Conservation (phyloP, 345 rosid genomes). For the Litchi chinensis region DNA sequence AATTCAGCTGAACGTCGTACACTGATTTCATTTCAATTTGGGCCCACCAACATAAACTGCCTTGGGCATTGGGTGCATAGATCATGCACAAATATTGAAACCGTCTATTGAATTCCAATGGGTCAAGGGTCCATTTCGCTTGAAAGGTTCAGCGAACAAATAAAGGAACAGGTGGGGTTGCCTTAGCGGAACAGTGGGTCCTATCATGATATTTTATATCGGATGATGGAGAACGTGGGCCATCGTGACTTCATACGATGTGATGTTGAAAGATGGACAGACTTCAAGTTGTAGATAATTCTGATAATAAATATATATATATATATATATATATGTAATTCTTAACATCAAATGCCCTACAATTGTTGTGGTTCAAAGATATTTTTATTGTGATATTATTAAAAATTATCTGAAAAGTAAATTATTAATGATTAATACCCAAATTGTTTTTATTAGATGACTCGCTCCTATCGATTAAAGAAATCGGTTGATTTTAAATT, state of each 20-base stretch:
- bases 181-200: not conserved
- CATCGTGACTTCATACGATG: not conserved
- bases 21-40: too few species aligned
- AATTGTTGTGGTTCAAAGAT: not conserved
- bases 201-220: not conserved
- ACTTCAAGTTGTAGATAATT: not conserved
- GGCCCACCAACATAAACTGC: too few species aligned
- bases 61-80: not conserved
- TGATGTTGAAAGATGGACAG: not conserved
- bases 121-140: not conserved
- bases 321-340: not conserved
- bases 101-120: not conserved
- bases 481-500: too few species aligned
- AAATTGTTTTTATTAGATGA: too few species aligned
- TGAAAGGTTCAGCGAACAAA: not conserved
- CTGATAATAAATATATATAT: not conserved
- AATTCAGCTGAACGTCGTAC: too few species aligned
- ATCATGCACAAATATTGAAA: not conserved
- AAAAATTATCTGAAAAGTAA: too few species aligned
- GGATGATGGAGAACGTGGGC: conserved; percentile 4
- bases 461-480: too few species aligned
- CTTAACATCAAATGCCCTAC: not conserved
- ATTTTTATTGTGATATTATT: too few species aligned
- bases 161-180: not conserved
- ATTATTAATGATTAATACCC: too few species aligned